Percentiles rank a stretch among this genome's conserved stretches.
These are phyloP conservation scores for Pyrenopolyporus hunteri DNA, from an alignment of 495 filamentous ascomycete genomes.

Conservation along the genomic window DNA sequence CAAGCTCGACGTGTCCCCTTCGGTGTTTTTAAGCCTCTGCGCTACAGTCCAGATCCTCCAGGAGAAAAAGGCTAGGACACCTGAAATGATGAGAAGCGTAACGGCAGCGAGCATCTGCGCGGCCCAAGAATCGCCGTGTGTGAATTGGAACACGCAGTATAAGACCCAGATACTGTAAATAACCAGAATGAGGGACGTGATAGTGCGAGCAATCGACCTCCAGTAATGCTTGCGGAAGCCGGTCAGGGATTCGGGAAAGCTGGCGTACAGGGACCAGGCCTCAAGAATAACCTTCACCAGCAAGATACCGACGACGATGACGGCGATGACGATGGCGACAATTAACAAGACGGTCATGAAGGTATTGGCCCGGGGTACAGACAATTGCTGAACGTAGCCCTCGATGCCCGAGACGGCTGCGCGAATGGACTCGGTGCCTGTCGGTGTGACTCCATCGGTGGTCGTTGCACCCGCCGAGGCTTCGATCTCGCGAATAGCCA, in stretches of 20 bases:
- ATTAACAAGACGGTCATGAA: conserved; percentile 96
- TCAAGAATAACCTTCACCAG: conserved; percentile 93
- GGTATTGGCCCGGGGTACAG: conserved; percentile 84
- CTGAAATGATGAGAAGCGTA: conserved; percentile 81
- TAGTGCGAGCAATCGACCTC: conserved; percentile 83
- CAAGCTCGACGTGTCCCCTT: conserved; percentile 75
- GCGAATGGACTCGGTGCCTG: conserved; percentile 39
- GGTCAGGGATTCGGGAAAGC: conserved; percentile 78
- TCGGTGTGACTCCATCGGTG: conserved; percentile 41
- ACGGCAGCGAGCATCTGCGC: conserved; percentile 84
- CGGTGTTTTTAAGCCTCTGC: conserved; percentile 69
- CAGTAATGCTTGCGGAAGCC: conserved; percentile 96
- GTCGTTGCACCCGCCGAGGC: conserved; percentile 58
- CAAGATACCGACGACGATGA: conserved; percentile 84
- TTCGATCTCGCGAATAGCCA: conserved; percentile 57
- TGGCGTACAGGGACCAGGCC: conserved; percentile 86
- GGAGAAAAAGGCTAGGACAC: conserved; percentile 75
- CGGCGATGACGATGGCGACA: conserved; percentile 84
- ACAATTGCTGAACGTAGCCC: conserved; percentile 75
- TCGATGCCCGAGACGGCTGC: conserved; percentile 70
- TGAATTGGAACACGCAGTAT: conserved; percentile 96
- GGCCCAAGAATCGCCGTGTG: conserved; percentile 92
- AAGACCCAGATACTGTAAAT: conserved; percentile 95
- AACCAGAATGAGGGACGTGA: conserved; percentile 88
- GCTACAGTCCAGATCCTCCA: conserved; percentile 83